Evolutionary conservation across 306 rosid species (phyloP), one percentile per base, ranked within the genome.

Genomic region (Lathyrus sativus): DNA sequence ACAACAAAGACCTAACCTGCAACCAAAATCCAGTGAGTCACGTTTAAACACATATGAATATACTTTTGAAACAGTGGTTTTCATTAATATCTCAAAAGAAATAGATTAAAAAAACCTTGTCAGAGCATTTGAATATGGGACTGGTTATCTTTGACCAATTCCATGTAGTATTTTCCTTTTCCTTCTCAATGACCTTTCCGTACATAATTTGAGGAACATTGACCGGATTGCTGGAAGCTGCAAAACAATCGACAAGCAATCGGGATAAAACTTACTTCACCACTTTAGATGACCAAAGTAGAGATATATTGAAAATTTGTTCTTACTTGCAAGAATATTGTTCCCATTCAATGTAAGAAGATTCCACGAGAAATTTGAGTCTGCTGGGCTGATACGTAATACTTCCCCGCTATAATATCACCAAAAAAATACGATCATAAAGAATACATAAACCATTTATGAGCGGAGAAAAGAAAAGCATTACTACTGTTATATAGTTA

Each of bases 171-270:
- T 59, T 70, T 67, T 49, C 51, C 75, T 59, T 68, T 50, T 43
- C 74, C 59, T 77, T 79, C 77, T 84, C 81, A 68, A 46, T 76
- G 66, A 65, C 59, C 65, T 22, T 53, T 62, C 92, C 96, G 22
- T 88, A 90, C 74, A 77, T 88, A 78, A 90, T 82, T 75, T 86
- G 88, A 76, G 97, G 96, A 71, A 85, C 74, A 71, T 85, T 79
- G 10, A 86, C 85, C 2, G 88, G 89, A 84, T 90, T 86, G 83
- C 92, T 88, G 61, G 91, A 79, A 75, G 85, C 97, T 91, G 75
- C 75, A 76, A 65, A 80, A 64, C 12, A 18, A 17, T 59, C 31
- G 55, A 39, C 56, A 70, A 43, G 44, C 39, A 26, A 48, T 33
- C 13, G 53, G 18, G 48, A 70, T 7, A 67, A 41, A 38, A 67